Conservation (phyloP, 495 filamentous ascomycete species). For the Xylaria scruposa region DNA sequence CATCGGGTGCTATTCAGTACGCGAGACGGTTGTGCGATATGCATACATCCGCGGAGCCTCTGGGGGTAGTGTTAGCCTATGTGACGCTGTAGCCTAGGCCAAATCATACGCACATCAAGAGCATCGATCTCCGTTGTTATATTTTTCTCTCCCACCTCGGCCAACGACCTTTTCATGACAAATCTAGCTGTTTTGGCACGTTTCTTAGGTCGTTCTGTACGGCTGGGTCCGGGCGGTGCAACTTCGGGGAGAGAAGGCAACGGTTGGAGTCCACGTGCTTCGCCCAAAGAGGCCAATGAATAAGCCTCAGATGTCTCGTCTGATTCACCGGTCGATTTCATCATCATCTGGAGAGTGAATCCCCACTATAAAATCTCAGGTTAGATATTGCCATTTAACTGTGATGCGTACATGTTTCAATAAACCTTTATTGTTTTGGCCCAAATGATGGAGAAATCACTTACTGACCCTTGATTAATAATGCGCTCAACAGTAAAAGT, state of each 20-base stretch:
- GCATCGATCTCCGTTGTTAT: conserved; percentile 22
- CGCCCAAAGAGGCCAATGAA: background rate
- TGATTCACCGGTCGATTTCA: background rate
- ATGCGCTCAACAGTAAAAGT: conserved; percentile 16
- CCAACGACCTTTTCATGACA: conserved; percentile 29
- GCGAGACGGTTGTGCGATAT: conserved; percentile 30
- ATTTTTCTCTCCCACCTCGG: background rate
- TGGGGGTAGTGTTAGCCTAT: conserved; percentile 16
- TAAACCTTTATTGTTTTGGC: no score
- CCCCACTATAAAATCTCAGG: conserved; percentile 16
- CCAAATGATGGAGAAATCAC: background rate
- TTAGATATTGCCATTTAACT: background rate
- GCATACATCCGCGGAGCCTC: conserved; percentile 26
- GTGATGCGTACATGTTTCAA: background rate
- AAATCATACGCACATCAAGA: conserved; percentile 25
- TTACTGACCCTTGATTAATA: conserved; percentile 10
- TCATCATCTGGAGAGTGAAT: conserved; percentile 30
- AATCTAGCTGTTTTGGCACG: conserved; percentile 12
- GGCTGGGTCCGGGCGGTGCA: background rate
- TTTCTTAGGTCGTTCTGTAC: background rate
- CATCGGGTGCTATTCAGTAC: conserved; percentile 13
- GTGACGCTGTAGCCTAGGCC: background rate
- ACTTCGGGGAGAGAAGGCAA: background rate
- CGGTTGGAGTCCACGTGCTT: conserved; percentile 3
- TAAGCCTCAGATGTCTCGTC: background rate